These are phyloP conservation scores for Syzygium aqueum DNA, from an alignment of 345 rosid species.

Conservation along the genomic window DNA sequence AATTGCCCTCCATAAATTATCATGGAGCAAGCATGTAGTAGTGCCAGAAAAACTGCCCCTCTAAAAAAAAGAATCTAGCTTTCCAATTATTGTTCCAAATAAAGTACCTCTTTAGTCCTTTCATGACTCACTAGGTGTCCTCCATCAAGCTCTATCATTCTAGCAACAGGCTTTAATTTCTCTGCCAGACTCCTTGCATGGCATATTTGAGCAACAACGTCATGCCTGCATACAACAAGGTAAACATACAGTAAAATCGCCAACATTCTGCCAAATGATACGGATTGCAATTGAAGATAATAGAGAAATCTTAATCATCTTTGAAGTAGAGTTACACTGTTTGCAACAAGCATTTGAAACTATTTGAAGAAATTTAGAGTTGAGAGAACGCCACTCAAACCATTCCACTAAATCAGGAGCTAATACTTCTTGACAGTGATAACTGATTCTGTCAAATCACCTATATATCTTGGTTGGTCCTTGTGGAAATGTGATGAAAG, in stretches of 20 bases:
- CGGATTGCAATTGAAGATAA: background rate
- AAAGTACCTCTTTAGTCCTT: slow-evolving; percentile 67
- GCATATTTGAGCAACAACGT: slow-evolving; percentile 78
- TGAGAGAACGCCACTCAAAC: background rate
- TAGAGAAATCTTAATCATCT: background rate
- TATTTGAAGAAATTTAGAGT: background rate
- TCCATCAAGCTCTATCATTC: slow-evolving; percentile 91
- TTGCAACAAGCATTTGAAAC: background rate
- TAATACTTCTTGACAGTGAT: background rate
- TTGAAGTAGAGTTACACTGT: background rate
- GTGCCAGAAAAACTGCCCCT: background rate
- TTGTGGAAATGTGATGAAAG: background rate
- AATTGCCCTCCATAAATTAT: no score
- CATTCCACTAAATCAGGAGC: background rate
- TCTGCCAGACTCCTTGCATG: slow-evolving; percentile 77
- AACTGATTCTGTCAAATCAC: background rate
- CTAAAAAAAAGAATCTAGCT: background rate
- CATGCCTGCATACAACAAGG: slow-evolving; percentile 40
- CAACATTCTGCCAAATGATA: background rate
- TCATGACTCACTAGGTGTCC: slow-evolving; percentile 97
- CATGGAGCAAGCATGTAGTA: background rate
- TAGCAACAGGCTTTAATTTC: slow-evolving; percentile 74
- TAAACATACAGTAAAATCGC: background rate
- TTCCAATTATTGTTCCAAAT: background rate
- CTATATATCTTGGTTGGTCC: background rate